Evolutionary conservation across 2,329 filamentous ascomycete species (phyloP), one percentile per base, ranked within the genome.

Genomic region (Clonostachys sp.): DNA sequence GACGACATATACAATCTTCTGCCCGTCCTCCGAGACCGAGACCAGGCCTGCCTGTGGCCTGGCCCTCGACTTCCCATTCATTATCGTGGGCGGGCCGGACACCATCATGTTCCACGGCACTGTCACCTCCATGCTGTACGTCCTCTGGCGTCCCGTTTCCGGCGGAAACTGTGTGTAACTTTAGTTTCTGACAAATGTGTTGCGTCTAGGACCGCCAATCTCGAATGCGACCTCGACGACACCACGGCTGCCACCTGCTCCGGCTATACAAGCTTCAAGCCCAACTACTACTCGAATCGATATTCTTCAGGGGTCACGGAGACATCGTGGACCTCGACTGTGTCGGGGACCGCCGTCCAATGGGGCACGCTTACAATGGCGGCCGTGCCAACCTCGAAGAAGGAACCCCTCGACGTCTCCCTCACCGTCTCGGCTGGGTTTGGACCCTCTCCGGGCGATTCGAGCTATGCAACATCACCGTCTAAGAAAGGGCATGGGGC

Each of bases 1-100:
- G 49, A 76, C 73, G 14, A 69, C 70, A 20, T 76, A 73, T 51
- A 75, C 73, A 48, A 70, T 77, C 39, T 77, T 77, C 55, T 77
- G 73, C 50, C 66, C 67, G 10, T 63, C 69, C 33, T 30, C 24
- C 9, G 24, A 30, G 24, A 18, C 17, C 36, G 57, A 68, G 47
- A 63, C 64, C n/a, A 63, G 66, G 4, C 61, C 60, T 6, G 62
- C 61, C 7, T 77, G 73, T 56, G 66, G 69, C 47, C 59, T 77
- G 8, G 68, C 68, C 7, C 66, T 71, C 13, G 70, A 73, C 41
- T 65, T 75, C 35, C 73, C 74, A 5, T 76, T 76, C 51, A 53
- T 72, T 43, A 64, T 77, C 48, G 65, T 72, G 12, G 71, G 75
- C 51, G 73, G 73, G 0, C 66, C 72, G 12, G 58, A 60, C 36